phyloP scores from a whole-genome alignment of 108 stramenopile genomes.

The Discostella stelligeroides region DNA sequence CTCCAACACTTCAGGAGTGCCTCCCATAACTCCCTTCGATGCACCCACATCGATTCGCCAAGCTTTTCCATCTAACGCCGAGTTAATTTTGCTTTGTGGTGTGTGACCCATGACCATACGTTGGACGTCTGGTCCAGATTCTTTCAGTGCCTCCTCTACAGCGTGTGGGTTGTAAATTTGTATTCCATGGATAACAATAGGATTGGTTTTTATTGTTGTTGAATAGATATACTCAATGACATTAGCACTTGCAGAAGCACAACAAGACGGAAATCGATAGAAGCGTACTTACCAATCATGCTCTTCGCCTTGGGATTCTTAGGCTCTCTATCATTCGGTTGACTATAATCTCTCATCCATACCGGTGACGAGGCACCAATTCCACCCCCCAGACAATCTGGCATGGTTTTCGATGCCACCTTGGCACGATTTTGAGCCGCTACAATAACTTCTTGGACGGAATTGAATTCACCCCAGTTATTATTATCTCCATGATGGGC shows the following conservation, averaged over 20 bases:
- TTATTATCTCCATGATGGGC: slow-evolving; percentile 49
- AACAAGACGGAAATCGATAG: too few species aligned
- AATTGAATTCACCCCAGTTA: slow-evolving; percentile 52
- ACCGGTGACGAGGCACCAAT: slow-evolving; percentile 60
- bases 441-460: slow-evolving; percentile 53
- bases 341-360: slow-evolving; percentile 80
- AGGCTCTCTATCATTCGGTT: slow-evolving; percentile 58
- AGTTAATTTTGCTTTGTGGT: slow-evolving; percentile 71
- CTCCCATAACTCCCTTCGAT: slow-evolving; percentile 58
- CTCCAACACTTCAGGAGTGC: slow-evolving; percentile 81
- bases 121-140: slow-evolving; percentile 40
- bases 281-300: slow-evolving; percentile 28
- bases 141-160: slow-evolving; percentile 27
- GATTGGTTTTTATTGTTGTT: not conserved
- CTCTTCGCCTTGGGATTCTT: slow-evolving; percentile 43
- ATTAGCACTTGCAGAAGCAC: too few species aligned
- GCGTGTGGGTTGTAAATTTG: not conserved
- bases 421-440: slow-evolving; percentile 52
- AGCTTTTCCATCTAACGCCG: slow-evolving; percentile 62
- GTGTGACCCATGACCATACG: slow-evolving; percentile 88
- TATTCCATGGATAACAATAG: not conserved
- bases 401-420: slow-evolving; percentile 55
- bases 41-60: slow-evolving; percentile 83
- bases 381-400: slow-evolving; percentile 66
- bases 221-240: not conserved